These are phyloP conservation scores for Apiotrichum domesticum DNA, from an alignment of 1,284 basidiomycete species.

Conservation along the genomic window DNA sequence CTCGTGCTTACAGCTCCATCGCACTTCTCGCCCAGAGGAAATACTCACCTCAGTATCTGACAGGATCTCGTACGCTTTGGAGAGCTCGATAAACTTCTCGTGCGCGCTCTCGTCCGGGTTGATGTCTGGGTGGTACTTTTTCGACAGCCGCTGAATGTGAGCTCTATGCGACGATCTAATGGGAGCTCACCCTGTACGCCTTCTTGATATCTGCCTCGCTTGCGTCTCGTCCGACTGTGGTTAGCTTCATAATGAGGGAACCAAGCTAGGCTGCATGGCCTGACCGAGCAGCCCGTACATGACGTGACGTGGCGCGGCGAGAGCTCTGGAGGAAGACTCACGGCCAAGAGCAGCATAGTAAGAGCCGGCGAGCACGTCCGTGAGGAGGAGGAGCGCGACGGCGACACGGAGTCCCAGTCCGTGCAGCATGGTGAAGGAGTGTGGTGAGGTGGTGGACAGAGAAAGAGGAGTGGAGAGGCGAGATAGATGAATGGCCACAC, in stretches of 20 bases:
- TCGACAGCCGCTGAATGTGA: slow-evolving; percentile 62
- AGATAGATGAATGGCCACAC: no score
- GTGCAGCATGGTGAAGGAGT: slow-evolving; percentile 6
- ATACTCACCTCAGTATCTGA: slow-evolving; percentile 65
- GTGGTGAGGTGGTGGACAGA: not conserved
- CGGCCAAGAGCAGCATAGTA: slow-evolving; percentile 47
- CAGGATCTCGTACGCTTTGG: slow-evolving; percentile 86
- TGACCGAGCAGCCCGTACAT: no score
- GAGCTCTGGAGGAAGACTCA: slow-evolving; percentile 16
- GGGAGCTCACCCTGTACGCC: slow-evolving; percentile 59
- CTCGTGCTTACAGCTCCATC: no score
- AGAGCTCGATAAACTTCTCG: slow-evolving; percentile 79
- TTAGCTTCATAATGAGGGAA: slow-evolving; percentile 2
- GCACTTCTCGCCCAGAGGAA: no score
- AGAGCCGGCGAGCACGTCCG: slow-evolving; percentile 38
- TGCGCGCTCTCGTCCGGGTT: slow-evolving; percentile 77
- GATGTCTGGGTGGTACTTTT: slow-evolving; percentile 88
- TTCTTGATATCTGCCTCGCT: slow-evolving; percentile 81
- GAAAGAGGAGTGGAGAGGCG: not conserved
- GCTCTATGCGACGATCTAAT: not conserved
- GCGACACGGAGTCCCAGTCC: not conserved
- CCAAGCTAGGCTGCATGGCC: no score
- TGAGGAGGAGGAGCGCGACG: slow-evolving; percentile 31
- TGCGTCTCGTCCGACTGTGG: slow-evolving; percentile 66
- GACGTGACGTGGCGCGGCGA: no score